Percentiles rank a stretch among this genome's conserved stretches.
These are phyloP conservation scores for Apophysomyces sp. DNA, from an alignment of 371 early-diverging fungal genomes.

Conservation along the genomic window DNA sequence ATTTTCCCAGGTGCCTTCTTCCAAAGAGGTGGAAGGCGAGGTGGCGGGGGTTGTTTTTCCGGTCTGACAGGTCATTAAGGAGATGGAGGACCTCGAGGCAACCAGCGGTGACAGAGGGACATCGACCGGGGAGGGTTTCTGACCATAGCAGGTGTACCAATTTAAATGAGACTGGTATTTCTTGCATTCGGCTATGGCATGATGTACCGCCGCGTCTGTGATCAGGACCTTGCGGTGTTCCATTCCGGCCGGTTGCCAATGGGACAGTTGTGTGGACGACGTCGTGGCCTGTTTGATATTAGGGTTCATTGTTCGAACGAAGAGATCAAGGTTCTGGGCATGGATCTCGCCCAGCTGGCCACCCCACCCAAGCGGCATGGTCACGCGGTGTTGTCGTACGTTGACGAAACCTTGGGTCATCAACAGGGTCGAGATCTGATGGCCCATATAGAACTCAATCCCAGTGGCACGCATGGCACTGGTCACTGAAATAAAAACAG, in stretches of 20 bases:
- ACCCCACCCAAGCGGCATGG: slow-evolving; percentile 34
- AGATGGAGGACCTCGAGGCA: not conserved
- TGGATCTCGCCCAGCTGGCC: slow-evolving; percentile 27
- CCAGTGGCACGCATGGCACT: slow-evolving; percentile 10
- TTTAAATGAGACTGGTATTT: slow-evolving; percentile 25
- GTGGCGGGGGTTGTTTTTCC: not conserved
- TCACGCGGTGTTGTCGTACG: slow-evolving; percentile 22
- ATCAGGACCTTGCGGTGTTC: not conserved
- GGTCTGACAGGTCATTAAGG: not conserved
- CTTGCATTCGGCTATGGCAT: slow-evolving; percentile 18
- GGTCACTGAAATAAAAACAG: slow-evolving; percentile 6
- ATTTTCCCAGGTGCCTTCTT: slow-evolving; percentile 9
- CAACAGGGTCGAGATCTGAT: slow-evolving; percentile 22
- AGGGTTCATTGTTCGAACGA: slow-evolving; percentile 20
- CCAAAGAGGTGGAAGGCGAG: slow-evolving; percentile 1
- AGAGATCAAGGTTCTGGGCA: slow-evolving; percentile 16
- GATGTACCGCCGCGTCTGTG: slow-evolving; percentile 4
- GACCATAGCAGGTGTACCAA: slow-evolving; percentile 25
- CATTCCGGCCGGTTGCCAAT: slow-evolving; percentile 2
- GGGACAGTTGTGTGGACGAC: not conserved
- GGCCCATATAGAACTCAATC: slow-evolving; percentile 19
- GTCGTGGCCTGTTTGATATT: slow-evolving; percentile 4
- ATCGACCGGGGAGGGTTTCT: slow-evolving; percentile 14
- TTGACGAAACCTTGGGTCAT: slow-evolving; percentile 32
- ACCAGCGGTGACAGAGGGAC: not conserved